Percentiles rank a stretch among this genome's conserved stretches.
Conservation (phyloP, 805 yeast genomes). For the Kodamaea leandrae region DNA sequence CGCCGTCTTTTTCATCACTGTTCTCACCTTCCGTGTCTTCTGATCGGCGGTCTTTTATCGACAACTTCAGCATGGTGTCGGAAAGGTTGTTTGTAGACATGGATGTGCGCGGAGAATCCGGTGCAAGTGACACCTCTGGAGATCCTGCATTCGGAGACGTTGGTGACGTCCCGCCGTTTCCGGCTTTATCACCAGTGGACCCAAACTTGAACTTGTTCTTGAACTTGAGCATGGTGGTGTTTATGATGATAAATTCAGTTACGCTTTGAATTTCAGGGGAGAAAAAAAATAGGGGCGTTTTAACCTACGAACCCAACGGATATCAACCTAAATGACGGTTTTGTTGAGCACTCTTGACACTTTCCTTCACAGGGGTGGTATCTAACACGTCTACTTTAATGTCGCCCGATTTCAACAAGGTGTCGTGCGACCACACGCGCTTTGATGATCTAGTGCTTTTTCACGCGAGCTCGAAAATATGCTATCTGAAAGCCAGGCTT, state of each 20-base stretch:
- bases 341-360: too few species aligned
- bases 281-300: conserved; percentile 1
- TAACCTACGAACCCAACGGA: too few species aligned
- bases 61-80: conserved; percentile 23
- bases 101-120: conserved; percentile 25
- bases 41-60: conserved; percentile 6
- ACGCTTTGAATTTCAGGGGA: conserved; percentile 1
- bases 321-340: too few species aligned
- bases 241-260: not conserved
- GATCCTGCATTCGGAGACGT: conserved; percentile 7
- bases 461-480: too few species aligned
- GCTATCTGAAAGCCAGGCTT: too few species aligned
- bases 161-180: conserved; percentile 8
- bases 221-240: conserved; percentile 29
- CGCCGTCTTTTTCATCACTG: not conserved
- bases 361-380: too few species aligned
- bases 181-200: conserved; percentile 12
- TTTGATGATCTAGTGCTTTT: too few species aligned
- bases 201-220: conserved; percentile 31
- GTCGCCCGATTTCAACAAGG: too few species aligned
- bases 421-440: too few species aligned
- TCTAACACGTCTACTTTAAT: too few species aligned
- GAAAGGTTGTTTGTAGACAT: conserved; percentile 21
- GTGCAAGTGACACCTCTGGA: conserved; percentile 20
- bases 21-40: conserved; percentile 1